Conservation (phyloP, 1,284 basidiomycete species). For the Pseudozyma sp. region DNA sequence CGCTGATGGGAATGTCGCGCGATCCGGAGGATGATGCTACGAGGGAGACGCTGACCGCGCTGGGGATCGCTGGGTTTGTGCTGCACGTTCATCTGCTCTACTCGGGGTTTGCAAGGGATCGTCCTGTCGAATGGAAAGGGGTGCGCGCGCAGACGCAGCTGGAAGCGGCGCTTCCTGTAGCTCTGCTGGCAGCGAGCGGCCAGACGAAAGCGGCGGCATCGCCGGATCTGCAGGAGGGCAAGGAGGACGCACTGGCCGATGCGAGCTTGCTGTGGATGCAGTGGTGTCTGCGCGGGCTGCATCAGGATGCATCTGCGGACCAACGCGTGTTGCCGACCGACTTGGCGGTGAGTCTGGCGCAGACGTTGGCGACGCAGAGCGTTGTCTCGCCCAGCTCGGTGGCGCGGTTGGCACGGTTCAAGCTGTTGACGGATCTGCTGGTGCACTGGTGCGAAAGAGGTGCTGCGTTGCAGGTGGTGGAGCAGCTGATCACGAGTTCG, state of each 20-base stretch:
- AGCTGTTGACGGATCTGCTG: constrained; percentile 40
- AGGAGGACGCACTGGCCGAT: constrained; percentile 40
- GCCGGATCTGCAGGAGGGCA: constrained; percentile 30
- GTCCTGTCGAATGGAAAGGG: constrained; percentile 38
- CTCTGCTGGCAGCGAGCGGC: constrained; percentile 27
- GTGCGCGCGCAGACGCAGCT: constrained; percentile 33
- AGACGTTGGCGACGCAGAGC: constrained; percentile 54
- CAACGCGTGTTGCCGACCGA: constrained; percentile 17
- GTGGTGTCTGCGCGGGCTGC: constrained; percentile 30
- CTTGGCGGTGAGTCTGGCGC: constrained; percentile 33
- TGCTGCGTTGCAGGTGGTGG: constrained; percentile 21
- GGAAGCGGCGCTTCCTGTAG: constrained; percentile 39
- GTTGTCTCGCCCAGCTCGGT: constrained; percentile 47
- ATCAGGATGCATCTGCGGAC: constrained; percentile 21
- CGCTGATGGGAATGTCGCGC: constrained; percentile 28
- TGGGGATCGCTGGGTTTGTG: constrained; percentile 37
- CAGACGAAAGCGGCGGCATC: constrained; percentile 45
- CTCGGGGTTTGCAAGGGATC: constrained; percentile 36
- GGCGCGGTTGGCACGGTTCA: constrained; percentile 42
- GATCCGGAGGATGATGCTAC: constrained; percentile 32
- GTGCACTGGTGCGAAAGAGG: constrained; percentile 11
- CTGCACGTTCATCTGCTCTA: constrained; percentile 37
- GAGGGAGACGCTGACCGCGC: constrained; percentile 27
- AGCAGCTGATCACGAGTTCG: constrained; percentile 41
- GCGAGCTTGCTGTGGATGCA: constrained; percentile 48